phyloP scores from a whole-genome alignment of 2,329 filamentous ascomycete genomes.

The Monilinia polystroma region DNA sequence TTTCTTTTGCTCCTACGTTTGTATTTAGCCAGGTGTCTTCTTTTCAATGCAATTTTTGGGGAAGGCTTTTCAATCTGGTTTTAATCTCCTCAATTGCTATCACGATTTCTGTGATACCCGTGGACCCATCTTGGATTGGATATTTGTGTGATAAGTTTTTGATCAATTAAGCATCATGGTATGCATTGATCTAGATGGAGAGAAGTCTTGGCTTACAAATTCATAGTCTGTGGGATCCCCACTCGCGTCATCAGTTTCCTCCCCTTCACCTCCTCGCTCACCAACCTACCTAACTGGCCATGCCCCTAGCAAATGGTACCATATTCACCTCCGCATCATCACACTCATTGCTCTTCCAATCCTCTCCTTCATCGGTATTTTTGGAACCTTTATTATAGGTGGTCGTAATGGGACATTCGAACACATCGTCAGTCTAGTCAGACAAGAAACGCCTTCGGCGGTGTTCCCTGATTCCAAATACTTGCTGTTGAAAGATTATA shows the following conservation, averaged over 20 bases:
- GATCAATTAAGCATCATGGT: slow-evolving; percentile 15
- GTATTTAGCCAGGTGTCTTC: slow-evolving; percentile 5
- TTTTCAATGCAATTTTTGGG: neutral
- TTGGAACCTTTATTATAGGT: slow-evolving; percentile 27
- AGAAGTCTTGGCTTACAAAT: slow-evolving; percentile 9
- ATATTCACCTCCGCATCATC: slow-evolving; percentile 26
- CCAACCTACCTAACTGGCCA: slow-evolving; percentile 16
- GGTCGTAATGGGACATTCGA: slow-evolving; percentile 32
- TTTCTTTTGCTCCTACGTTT: neutral
- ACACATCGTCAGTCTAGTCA: slow-evolving; percentile 23
- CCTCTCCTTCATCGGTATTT: slow-evolving; percentile 28
- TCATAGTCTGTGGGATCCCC: slow-evolving; percentile 22
- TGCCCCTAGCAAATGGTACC: slow-evolving; percentile 24
- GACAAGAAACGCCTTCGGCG: slow-evolving; percentile 18
- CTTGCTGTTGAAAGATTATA: slow-evolving; percentile 31
- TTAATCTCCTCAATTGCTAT: neutral
- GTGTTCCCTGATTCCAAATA: slow-evolving; percentile 29
- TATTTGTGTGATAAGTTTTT: neutral
- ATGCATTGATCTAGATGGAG: neutral
- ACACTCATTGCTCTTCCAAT: slow-evolving; percentile 30
- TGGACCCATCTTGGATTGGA: neutral
- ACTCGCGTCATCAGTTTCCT: slow-evolving; percentile 12
- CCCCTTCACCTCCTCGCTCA: slow-evolving; percentile 12
- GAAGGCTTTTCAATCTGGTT: neutral
- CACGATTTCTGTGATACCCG: neutral